Evolutionary conservation across 164 flowering plant species (phyloP).

Genomic region (Stephania yunnanensis): DNA sequence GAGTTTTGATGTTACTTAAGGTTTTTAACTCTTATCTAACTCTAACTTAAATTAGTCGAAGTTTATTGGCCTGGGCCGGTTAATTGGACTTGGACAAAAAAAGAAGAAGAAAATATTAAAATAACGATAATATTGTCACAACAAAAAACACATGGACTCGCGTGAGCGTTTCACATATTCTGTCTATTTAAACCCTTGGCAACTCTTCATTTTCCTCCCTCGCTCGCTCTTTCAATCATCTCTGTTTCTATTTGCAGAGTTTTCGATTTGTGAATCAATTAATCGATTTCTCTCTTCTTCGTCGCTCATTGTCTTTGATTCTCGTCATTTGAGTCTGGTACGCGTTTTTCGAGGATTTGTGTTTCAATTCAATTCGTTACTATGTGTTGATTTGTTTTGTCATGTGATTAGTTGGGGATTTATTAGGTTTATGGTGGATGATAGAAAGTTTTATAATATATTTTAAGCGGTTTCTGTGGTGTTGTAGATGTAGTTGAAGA

Average conservation of each 20-base stretch:
- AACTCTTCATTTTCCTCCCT: not conserved
- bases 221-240: not conserved
- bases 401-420: not conserved
- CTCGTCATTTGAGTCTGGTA: not conserved
- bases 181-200: not conserved
- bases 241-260: not conserved
- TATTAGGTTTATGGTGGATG: not conserved
- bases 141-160: too few species aligned
- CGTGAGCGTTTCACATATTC: not conserved
- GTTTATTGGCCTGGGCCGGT: too few species aligned
- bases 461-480: too few species aligned
- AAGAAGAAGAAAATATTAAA: not conserved
- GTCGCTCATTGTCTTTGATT: not conserved
- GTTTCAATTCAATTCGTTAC: not conserved
- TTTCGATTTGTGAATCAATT: not conserved
- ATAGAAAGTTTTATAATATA: not conserved
- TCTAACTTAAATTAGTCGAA: too few species aligned
- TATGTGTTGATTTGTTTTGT: not conserved
- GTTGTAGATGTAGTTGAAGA: too few species aligned
- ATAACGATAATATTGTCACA: too few species aligned
- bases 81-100: not conserved
- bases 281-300: not conserved
- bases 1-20: too few species aligned
- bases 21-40: too few species aligned
- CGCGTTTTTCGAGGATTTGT: not conserved